Evolutionary conservation across 371 early-diverging fungal species (phyloP), one percentile per base, ranked within the genome.

Genomic region (Haplosporangium sp.): DNA sequence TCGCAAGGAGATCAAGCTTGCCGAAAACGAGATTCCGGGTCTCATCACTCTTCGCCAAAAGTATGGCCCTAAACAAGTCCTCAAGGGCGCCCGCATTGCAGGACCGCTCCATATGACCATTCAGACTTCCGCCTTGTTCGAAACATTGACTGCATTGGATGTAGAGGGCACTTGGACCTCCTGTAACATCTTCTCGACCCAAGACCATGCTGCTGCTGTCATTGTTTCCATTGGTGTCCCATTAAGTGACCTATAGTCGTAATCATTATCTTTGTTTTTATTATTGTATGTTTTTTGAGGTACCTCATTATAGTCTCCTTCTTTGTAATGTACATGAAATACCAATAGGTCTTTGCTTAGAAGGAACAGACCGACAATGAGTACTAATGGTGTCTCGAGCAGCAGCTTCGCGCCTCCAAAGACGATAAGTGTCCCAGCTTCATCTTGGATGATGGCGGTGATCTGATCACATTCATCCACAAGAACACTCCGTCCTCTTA

Each of bases 371-470:
- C n/a, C n/a, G n/a, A n/a, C n/a, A n/a, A n/a, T n/a, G n/a, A n/a
- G n/a, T n/a, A n/a, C n/a, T n/a, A n/a, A n/a, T 80, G 96, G 46
- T 62, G 51, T 89, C 95, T 99, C 81, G 95, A 98, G 81, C 96
- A 98, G 87, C 93, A 95, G 80, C 82, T 99, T 80, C 69, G 71
- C 69, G 90, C 91, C 72, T 99, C 98, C 94, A 92, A 94, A 85
- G 95, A 94, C 74, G 94, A 94, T 81, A 90, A 97, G 88, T 90
- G 95, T 67, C 91, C 96, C 81, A 99, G 98, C 92, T 87, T 99
- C 95, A 97, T 99, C 85, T 90, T 98, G 83, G 98, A 99, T 88
- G 99, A 99, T 85, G 99, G 99, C 80, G 98, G 99, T 87, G 99
- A 98, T 81, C 87, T 99, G 83, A 98, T 98, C 85, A 90, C 87